Evolutionary conservation across 176 grass and related monocot species (phyloP).

Genomic region (Pontederia paniculata): DNA sequence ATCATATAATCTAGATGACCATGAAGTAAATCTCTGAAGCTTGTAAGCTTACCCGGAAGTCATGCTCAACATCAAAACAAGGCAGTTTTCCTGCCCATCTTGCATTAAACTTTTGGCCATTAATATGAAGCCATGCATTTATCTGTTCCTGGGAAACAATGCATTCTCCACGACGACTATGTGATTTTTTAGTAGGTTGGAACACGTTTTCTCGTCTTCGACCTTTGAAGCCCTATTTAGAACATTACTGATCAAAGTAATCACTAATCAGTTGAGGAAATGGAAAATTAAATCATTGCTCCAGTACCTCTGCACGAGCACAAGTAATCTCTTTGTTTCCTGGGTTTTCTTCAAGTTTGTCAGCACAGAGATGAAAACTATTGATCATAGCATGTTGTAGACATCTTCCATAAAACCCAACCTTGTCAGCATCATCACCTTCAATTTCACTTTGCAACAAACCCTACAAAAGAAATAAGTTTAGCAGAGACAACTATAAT

Average conservation of each 20-base stretch:
- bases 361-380: conserved; percentile 18
- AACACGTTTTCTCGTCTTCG: conserved; percentile 36
- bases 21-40: neutral
- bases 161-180: conserved; percentile 29
- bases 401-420: conserved; percentile 90
- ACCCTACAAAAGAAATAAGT: conserved; percentile 34
- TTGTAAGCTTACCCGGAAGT: conserved; percentile 24
- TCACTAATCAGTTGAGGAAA: conserved; percentile 10
- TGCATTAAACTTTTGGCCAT: conserved; percentile 49
- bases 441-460: conserved; percentile 88
- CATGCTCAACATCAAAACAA: conserved; percentile 35
- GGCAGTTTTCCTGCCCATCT: conserved; percentile 24
- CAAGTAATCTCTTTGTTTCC: conserved; percentile 50
- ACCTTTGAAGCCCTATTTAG: conserved; percentile 60
- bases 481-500: neutral
- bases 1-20: neutral
- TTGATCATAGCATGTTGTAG: conserved; percentile 44
- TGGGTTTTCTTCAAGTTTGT: conserved; percentile 28
- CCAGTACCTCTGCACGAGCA: conserved; percentile 60
- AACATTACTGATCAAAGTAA: conserved; percentile 4
- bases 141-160: conserved; percentile 88
- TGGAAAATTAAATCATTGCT: conserved; percentile 7
- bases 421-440: conserved; percentile 57
- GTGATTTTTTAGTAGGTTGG: conserved; percentile 25
- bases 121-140: conserved; percentile 86